These are phyloP conservation scores for Glaciozyma martinii DNA, from an alignment of 768 basidiomycete genomes.

Conservation along the genomic window DNA sequence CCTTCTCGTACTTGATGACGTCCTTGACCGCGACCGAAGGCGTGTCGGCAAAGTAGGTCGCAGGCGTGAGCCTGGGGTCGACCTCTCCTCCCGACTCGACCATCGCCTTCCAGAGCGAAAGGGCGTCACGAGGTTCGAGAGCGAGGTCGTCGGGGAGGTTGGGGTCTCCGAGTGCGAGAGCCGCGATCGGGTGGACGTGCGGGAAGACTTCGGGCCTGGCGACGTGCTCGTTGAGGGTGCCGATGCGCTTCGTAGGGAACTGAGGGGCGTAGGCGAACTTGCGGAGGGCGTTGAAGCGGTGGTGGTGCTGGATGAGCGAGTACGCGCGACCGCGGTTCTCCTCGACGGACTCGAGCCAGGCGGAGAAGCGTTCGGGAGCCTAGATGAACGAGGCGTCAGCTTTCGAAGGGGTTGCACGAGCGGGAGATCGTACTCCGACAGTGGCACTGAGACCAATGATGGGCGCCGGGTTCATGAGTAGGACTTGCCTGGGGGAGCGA, in stretches of 20 bases:
- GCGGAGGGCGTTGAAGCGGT: constrained; percentile 64
- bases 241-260: constrained; percentile 22
- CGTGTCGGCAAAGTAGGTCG: constrained; percentile 44
- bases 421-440: constrained; percentile 44
- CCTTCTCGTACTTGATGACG: constrained; percentile 52
- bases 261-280: constrained; percentile 53
- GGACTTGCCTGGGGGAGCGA: constrained; percentile 48
- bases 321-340: constrained; percentile 53
- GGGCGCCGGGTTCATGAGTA: constrained; percentile 57
- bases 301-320: constrained; percentile 52
- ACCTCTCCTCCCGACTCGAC: constrained; percentile 14
- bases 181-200: constrained; percentile 58
- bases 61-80: constrained; percentile 43
- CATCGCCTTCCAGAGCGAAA: constrained; percentile 50
- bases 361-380: constrained; percentile 54
- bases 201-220: constrained; percentile 43
- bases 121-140: constrained; percentile 54
- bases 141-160: constrained; percentile 58
- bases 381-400: not conserved
- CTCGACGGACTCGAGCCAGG: constrained; percentile 59
- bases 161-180: constrained; percentile 46
- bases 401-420: not conserved
- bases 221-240: constrained; percentile 36
- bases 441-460: constrained; percentile 68
- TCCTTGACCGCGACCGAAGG: constrained; percentile 52